Base-by-base conservation (phyloP, 805 yeast species). In the Cyberlindnera maclurae region DNA sequence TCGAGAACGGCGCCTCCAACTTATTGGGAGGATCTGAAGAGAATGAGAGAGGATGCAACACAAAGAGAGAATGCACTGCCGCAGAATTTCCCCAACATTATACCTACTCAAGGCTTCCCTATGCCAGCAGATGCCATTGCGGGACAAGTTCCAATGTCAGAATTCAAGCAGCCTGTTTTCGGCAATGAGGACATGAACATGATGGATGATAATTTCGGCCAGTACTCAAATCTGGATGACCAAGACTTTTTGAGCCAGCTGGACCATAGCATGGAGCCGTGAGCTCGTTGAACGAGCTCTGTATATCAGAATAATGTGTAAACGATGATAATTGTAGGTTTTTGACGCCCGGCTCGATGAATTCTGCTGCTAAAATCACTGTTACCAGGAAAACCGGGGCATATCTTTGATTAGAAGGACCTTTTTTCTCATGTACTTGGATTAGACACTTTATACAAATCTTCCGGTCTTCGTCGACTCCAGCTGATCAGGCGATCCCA, bases 211-310 rank as follows among this genome's bases (percentile, higher is more conserved):
- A 59, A 55, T 6, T 63, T 63, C 36, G 62, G 55, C 2, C 39
- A 58, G 18, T 51, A 49, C 15, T 45, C 57, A 7, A 43, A 55
- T 3, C 39, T 58, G 17, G 64, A 55, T 32, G 65, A 59, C 28
- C 58, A 57, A 26, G 67, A 62, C 35, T 64, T 63, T 37, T 43
- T 64, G 39, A 56, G 58, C 34, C 62, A 57, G 34, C 57, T 61
- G 37, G 63, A 56, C 36, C 62, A 59, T 31, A 59, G 51, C 29
- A 56, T 62, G 58, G 63, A 57, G 26, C 56, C 37, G 34, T 33
- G 22, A 40, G 29, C 13, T n/a, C 12, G 33, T 13, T 16, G 31
- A 24, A 4, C 17, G 28, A 31, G 24, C 24, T 12, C 27, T 17
- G 11, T 32, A 4, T 37, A 24, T 15, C 24, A 33, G 31, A 28